Percentiles rank a stretch among this genome's conserved stretches.
Conservation (phyloP, 257 asterid species). For the Solanum stenotomum region DNA sequence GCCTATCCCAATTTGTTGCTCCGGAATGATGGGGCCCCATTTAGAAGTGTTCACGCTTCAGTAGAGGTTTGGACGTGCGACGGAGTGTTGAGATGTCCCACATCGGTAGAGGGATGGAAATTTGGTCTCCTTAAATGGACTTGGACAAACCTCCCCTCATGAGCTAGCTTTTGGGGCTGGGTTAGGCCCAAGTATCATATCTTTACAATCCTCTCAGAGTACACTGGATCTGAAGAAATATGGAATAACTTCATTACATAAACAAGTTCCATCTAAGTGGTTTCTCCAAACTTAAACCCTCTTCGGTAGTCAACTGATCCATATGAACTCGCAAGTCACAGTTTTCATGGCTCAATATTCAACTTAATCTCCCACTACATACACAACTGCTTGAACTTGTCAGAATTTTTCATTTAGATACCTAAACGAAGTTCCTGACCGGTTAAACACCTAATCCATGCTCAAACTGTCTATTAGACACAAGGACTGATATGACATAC, state of each 20-base stretch:
- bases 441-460: neutral
- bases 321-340: neutral
- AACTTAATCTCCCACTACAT: neutral
- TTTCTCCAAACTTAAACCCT: neutral
- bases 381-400: neutral
- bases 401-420: neutral
- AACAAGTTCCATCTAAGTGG: neutral
- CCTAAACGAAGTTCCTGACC: neutral
- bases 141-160: too few relatives aligned
- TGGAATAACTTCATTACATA: neutral
- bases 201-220: neutral
- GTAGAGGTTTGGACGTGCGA: too few relatives aligned
- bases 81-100: too few relatives aligned
- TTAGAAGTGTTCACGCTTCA: too few relatives aligned
- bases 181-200: too few relatives aligned
- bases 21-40: too few relatives aligned
- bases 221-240: neutral
- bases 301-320: neutral
- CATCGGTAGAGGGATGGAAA: too few relatives aligned
- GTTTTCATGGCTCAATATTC: neutral
- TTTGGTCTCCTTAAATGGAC: too few relatives aligned
- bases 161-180: too few relatives aligned
- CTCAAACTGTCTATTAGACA: neutral
- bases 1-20: too few relatives aligned
- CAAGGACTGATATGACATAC: neutral